These are phyloP conservation scores for Datisca glomerata DNA, from an alignment of 306 rosid species.

Conservation along the genomic window DNA sequence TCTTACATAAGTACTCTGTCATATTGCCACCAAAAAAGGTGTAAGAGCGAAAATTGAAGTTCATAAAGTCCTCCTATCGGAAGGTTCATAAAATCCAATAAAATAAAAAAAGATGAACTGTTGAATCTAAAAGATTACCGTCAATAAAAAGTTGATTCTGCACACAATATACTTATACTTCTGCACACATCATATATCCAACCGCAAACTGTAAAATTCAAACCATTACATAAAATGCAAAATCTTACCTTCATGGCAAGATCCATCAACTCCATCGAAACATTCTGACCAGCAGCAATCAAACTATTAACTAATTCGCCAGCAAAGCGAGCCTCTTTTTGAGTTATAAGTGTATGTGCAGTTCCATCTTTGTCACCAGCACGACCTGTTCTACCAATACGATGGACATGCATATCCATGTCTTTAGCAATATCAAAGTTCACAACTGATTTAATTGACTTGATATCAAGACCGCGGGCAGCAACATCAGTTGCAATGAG, in stretches of 20 bases:
- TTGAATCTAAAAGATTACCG: not conserved
- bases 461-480: slow-evolving; percentile 98
- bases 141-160: not conserved
- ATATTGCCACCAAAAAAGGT: too few relatives aligned
- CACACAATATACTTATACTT: not conserved
- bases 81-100: not conserved
- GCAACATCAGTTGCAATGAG: slow-evolving; percentile 99
- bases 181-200: not conserved
- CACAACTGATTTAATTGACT: slow-evolving; percentile 91
- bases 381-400: slow-evolving; percentile 98
- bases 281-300: slow-evolving; percentile 93
- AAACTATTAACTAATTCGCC: slow-evolving; percentile 93
- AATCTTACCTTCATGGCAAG: slow-evolving; percentile 88
- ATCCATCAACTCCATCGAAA: slow-evolving; percentile 80
- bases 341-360: slow-evolving; percentile 85
- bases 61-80: too few relatives aligned
- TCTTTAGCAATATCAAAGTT: slow-evolving; percentile 96
- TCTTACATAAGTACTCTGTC: too few relatives aligned
- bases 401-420: slow-evolving; percentile 99
- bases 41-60: too few relatives aligned
- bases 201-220: slow-evolving; percentile 1
- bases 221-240: slow-evolving; percentile 5
- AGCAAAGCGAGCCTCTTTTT: slow-evolving; percentile 91
- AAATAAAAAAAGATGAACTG: not conserved
- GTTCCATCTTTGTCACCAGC: slow-evolving; percentile 98